Conservation (phyloP, 2,329 filamentous ascomycete species). For the Fusarium sp. region DNA sequence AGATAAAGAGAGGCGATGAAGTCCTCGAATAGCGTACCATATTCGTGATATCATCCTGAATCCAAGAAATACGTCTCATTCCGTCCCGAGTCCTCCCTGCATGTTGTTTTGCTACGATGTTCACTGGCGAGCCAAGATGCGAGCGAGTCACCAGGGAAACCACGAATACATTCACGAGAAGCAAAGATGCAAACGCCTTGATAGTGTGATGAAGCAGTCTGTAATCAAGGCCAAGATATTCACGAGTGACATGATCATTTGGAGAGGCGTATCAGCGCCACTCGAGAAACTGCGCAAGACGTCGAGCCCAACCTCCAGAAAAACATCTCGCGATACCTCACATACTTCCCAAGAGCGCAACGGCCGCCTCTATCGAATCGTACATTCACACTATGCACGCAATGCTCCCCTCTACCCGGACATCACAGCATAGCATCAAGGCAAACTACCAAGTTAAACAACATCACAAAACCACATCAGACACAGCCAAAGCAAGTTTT, state of each 20-base stretch:
- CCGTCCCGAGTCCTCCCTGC: not conserved
- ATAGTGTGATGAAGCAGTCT: not conserved
- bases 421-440: not conserved
- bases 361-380: rapidly evolving
- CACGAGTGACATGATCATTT: not conserved
- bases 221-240: not conserved
- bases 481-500: not conserved
- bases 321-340: not conserved
- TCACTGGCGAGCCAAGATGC: not conserved
- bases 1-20: rapidly evolving
- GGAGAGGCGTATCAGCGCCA: not conserved
- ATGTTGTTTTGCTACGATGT: not conserved
- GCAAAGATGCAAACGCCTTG: rapidly evolving
- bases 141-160: not conserved
- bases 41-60: not conserved
- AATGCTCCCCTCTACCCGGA: not conserved
- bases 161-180: rapidly evolving
- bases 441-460: not conserved
- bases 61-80: not conserved
- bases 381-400: not conserved
- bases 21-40: rapidly evolving
- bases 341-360: rapidly evolving
- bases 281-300: not conserved
- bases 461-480: not conserved
- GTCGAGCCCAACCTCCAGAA: not conserved